Evolutionary conservation across 257 asterid genomes (phyloP), one percentile per base, ranked within the genome.

Genomic region (Nicotiana sylvestris): DNA sequence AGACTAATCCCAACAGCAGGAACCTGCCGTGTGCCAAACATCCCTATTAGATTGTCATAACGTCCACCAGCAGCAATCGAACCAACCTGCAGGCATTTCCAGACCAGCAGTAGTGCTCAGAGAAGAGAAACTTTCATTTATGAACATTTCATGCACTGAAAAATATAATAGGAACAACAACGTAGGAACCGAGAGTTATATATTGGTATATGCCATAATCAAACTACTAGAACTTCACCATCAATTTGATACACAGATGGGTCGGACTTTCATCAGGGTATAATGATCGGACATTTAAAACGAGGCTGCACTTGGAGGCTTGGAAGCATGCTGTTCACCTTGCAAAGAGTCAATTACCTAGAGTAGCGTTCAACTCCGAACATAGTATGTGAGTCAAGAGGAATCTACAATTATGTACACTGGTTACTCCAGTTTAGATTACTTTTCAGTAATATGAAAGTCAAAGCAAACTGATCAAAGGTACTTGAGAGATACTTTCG

Each of bases 41-140:
- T 90, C 61, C 94, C 98, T 82, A 96, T 90, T 32, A 96, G 96
- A 85, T 91, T 90, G 87, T 96, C 99, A 57, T 94, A 96, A 18
- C 98, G 97, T 33, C 99, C 98, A 74, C 99, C 99, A 57, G 99
- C 98, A 80, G 97, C 99, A 82, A 96, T 94, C 2, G 99, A 91
- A 85, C 99, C 99, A 82, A 94, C 97, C 99, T 96, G 89, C 85
- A 37, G 79, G 58, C 82, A 81, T 61, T 76, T 29, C 46, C 64
- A 76, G 64, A 76, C 46, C 61, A 76, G 80, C 33, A 3, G 61
- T 72, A 43, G 21, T 49, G 79, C 53, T 72, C 79, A 72, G 61
- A 21, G 61, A 46, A 74, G 62, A 49, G 39, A 53, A 74, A 49
- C 25, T 74, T 46, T 17, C 16, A 13, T 74, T 70, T 72, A 46